Conservation (phyloP, 176 grass and related monocot genomes). For the Bromus sterilis region DNA sequence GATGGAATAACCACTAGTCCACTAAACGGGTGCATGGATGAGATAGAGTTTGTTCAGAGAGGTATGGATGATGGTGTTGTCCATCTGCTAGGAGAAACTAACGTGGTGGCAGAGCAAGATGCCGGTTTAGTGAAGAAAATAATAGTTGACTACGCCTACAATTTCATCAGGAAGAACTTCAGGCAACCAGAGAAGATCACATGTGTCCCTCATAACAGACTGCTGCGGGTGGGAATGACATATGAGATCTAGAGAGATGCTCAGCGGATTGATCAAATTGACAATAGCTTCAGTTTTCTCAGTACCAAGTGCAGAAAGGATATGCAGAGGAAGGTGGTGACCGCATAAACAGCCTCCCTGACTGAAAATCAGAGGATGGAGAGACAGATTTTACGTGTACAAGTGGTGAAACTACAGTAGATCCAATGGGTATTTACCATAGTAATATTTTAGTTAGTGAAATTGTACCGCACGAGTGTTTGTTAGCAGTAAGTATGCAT, state of each 20-base stretch:
- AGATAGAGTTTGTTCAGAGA: constrained; percentile 30
- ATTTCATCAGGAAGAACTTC: constrained; percentile 68
- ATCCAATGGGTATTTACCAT: not conserved
- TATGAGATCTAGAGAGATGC: constrained; percentile 37
- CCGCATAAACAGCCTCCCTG: not conserved
- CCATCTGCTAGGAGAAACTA: constrained; percentile 50
- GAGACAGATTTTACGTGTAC: not conserved
- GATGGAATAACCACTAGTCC: constrained; percentile 2
- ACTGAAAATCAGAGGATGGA: not conserved
- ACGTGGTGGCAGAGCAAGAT: constrained; percentile 41
- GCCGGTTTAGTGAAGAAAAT: constrained; percentile 37
- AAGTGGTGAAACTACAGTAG: not conserved
- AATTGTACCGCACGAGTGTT: not conserved
- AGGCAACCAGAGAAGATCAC: constrained; percentile 50
- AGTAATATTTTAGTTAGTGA: not conserved
- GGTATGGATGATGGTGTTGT: constrained; percentile 51
- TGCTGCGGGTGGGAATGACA: constrained; percentile 62
- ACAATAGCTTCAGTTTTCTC: not conserved
- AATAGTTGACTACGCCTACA: constrained; percentile 52
- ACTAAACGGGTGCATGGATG: constrained; percentile 4
- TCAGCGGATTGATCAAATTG: not conserved
- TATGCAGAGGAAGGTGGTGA: not conserved
- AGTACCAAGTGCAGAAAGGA: not conserved
- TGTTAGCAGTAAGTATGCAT: not conserved
- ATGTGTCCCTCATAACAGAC: constrained; percentile 42